A percentile compares a stretch with the other conserved stretches of the same genome.
Evolutionary conservation across 441 rosid species (phyloP).

Genomic region (Metrosideros polymorpha): DNA sequence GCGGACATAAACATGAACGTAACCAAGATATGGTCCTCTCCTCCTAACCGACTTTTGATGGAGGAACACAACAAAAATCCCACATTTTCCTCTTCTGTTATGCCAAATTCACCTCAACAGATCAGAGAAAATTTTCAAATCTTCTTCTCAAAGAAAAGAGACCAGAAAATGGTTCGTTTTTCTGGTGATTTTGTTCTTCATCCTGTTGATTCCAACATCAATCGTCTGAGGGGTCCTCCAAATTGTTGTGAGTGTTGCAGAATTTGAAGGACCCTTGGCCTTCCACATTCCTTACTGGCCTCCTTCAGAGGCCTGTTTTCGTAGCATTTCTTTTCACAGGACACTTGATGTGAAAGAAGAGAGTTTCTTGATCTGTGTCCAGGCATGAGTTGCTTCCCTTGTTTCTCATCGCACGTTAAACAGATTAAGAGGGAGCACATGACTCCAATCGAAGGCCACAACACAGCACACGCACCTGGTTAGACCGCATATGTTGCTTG

Average conservation of each 20-base stretch:
- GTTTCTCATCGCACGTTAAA: conserved; percentile 41
- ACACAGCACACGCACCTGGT: conserved; percentile 12
- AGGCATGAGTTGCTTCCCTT: conserved; percentile 63
- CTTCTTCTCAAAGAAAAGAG: neutral
- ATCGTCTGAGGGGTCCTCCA: conserved; percentile 23
- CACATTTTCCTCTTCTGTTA: neutral
- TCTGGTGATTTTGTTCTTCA: neutral
- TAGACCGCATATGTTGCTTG: neutral
- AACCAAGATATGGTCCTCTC: neutral
- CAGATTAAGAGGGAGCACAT: conserved; percentile 20
- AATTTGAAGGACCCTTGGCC: conserved; percentile 24
- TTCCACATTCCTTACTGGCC: neutral
- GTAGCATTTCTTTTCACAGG: neutral
- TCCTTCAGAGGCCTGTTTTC: neutral
- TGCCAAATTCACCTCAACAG: neutral
- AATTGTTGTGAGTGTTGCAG: neutral
- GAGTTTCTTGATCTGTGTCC: neutral
- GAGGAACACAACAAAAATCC: neutral
- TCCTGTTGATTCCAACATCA: neutral
- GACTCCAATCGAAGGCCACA: neutral
- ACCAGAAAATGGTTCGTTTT: neutral
- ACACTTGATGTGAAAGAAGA: neutral
- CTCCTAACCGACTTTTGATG: neutral
- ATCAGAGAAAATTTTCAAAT: neutral
- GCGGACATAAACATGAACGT: neutral